Percentiles rank a stretch among this genome's conserved stretches.
Evolutionary conservation across 768 basidiomycete genomes (phyloP).

Genomic region (Fomitopsis pulvina): DNA sequence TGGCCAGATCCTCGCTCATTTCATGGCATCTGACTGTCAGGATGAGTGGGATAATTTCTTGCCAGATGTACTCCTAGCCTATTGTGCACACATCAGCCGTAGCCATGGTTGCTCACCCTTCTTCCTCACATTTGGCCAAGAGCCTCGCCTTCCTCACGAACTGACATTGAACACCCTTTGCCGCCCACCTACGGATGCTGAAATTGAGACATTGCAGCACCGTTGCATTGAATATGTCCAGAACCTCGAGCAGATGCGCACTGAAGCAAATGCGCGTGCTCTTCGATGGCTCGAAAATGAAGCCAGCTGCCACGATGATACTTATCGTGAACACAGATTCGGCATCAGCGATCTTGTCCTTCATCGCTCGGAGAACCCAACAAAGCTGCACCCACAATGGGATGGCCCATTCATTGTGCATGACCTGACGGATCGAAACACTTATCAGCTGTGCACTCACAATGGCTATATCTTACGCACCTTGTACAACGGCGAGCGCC

Average conservation of each 20-base stretch:
- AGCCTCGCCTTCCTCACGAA: slow-evolving; percentile 13
- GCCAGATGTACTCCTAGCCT: slow-evolving; percentile 15
- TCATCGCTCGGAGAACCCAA: slow-evolving; percentile 8
- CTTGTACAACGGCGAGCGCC: slow-evolving; percentile 7
- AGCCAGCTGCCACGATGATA: slow-evolving; percentile 10
- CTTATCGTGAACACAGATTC: slow-evolving; percentile 12
- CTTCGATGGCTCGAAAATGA: slow-evolving; percentile 10
- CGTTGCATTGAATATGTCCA: slow-evolving; percentile 14
- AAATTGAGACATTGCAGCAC: slow-evolving; percentile 14
- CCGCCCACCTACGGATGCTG: slow-evolving; percentile 15
- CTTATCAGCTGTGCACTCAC: slow-evolving; percentile 17
- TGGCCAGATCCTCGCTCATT: slow-evolving; percentile 11
- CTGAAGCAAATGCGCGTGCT: slow-evolving; percentile 13
- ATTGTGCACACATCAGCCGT: slow-evolving; percentile 10
- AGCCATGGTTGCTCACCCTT: slow-evolving; percentile 10
- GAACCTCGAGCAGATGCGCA: slow-evolving; percentile 12
- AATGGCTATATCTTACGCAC: slow-evolving; percentile 5
- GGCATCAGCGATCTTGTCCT: slow-evolving; percentile 17
- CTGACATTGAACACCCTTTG: slow-evolving; percentile 8
- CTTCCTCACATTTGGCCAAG: slow-evolving; percentile 12
- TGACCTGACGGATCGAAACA: slow-evolving; percentile 13
- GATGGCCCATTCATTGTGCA: slow-evolving; percentile 17
- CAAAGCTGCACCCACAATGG: slow-evolving; percentile 19
- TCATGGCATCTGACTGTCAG: slow-evolving; percentile 4
- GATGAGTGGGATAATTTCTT: slow-evolving; percentile 15